These are phyloP conservation scores for Ogataea methylovora DNA, from an alignment of 805 yeast species.

Conservation along the genomic window DNA sequence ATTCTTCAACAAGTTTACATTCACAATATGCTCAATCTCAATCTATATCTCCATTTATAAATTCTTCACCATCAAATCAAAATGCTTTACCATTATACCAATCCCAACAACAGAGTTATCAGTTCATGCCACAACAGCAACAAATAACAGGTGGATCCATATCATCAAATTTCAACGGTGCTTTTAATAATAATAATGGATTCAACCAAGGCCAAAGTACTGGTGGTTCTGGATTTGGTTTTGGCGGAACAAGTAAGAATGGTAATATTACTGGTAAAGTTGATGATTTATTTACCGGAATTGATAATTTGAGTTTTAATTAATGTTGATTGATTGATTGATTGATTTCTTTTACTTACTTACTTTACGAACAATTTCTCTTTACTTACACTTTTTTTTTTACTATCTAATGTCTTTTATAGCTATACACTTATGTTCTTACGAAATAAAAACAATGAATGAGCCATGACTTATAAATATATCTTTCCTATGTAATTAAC, in stretches of 20 bases:
- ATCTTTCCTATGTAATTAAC: no score
- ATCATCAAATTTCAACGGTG: not conserved
- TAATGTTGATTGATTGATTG: conserved; percentile 2
- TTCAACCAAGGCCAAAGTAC: conserved; percentile 20
- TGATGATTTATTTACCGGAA: conserved; percentile 20
- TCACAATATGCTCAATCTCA: conserved; percentile 17
- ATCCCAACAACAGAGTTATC: not conserved
- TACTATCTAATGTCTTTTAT: no score
- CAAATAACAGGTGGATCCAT: conserved; percentile 5
- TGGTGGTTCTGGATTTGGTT: conserved; percentile 14
- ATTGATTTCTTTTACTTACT: no score
- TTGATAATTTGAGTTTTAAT: conserved; percentile 22
- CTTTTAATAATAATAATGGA: conserved; percentile 4
- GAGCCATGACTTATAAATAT: no score
- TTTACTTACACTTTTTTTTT: no score
- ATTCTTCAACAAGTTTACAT: conserved; percentile 23
- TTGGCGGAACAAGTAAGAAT: no score
- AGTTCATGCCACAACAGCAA: conserved; percentile 8
- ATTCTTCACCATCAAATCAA: not conserved
- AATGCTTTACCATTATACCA: not conserved
- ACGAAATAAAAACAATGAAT: no score
- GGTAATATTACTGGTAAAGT: conserved; percentile 8
- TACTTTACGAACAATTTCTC: no score
- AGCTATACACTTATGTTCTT: no score
- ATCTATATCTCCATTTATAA: not conserved